Evolutionary conservation across 495 filamentous ascomycete genomes (phyloP), one percentile per base, ranked within the genome.

Genomic region (Aspergillus ostianus): DNA sequence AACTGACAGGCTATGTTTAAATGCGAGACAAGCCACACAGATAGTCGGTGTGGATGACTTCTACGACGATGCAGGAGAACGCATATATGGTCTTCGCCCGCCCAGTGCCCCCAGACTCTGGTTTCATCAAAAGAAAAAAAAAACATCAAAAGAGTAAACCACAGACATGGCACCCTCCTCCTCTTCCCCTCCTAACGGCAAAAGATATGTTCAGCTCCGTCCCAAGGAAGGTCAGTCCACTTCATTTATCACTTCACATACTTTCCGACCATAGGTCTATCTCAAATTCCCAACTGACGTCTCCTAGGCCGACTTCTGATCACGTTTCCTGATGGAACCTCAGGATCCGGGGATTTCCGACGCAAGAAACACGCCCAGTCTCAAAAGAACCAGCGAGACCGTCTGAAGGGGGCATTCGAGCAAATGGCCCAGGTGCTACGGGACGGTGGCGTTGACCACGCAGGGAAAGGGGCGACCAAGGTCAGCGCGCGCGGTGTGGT

Each of bases 331-430:
- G 20, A 53, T 20, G 18, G 18, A 17, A 26, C 21, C 29, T 44
- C 23, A 7, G 21, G 26, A 19, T 27, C 61, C 45, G 55, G 36
- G 3, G 62, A 64, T 17, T 60, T 57, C 57, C 60, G 57, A 23
- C 53, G 53, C 10, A 56, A 47, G 46, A 56, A 61, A 20, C 63
- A 65, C 47, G 63, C 63, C 6, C 59, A 59, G 13, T 56, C 63
- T 15, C 63, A 65, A 51, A 65, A 65, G 45, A 51, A 56, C 19
- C 58, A 61, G 50, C 58, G 59, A 17, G 63, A 65, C 23, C 58
- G 63, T 6, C 51, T 65, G 63, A 65, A 65, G 15, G 47, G 29
- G 4, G 58, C 59, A 13, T 32, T 65, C 21, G 63, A 65, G 26
- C 55, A 55, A 8, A 61, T 65, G 48, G 63, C 56, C 41, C 55